A percentile compares a stretch with the other conserved stretches of the same genome.
Conservation (phyloP, 345 rosid genomes). For the Eucalyptus microcorys region DNA sequence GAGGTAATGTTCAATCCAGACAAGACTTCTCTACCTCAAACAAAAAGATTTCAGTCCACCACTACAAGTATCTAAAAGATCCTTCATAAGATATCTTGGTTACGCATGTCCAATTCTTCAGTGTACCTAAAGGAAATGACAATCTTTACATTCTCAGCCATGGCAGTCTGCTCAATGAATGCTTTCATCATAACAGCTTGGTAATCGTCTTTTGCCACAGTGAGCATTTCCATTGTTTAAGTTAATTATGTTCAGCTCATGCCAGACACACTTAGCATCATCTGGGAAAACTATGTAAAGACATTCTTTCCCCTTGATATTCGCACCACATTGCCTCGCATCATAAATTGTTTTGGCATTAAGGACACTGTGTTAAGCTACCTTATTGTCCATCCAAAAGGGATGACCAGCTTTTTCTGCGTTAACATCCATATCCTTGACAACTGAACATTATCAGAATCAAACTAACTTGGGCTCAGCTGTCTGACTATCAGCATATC, state of each 20-base stretch:
- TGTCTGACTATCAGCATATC: neutral
- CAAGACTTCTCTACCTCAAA: neutral
- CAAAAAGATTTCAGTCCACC: neutral
- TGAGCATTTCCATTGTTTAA: neutral
- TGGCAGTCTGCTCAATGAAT: neutral
- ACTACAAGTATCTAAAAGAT: neutral
- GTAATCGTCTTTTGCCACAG: neutral
- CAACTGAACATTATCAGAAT: neutral
- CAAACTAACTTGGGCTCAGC: neutral
- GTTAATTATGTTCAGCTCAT: neutral
- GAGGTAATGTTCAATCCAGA: neutral
- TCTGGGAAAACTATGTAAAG: neutral
- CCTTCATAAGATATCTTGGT: neutral
- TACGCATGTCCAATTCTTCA: neutral
- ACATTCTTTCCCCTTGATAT: neutral
- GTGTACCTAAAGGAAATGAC: neutral
- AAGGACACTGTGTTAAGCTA: neutral
- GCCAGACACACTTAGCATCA: neutral
- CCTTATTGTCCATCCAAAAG: neutral
- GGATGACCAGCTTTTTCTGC: neutral
- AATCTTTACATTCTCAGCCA: neutral
- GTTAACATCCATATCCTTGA: neutral
- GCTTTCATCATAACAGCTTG: neutral
- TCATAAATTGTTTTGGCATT: neutral
- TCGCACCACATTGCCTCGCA: neutral